Evolutionary conservation across 1,139 yeast species (phyloP), one percentile per base, ranked within the genome.

Genomic region (Scheffersomyces titani): DNA sequence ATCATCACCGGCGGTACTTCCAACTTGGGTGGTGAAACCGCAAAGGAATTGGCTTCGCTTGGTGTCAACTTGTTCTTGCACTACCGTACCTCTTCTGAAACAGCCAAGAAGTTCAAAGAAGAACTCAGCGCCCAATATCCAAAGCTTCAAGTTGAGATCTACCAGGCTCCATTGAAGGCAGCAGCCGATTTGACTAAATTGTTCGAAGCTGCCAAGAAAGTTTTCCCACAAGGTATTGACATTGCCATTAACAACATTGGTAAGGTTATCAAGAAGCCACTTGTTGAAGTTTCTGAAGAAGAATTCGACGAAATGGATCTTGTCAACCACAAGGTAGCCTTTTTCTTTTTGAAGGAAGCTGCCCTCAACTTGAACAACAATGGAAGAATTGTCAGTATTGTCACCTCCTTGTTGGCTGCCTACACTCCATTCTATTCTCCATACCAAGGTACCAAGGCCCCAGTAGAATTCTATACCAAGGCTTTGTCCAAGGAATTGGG

Each of bases 211-310:
- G 77, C 78, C 50, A 67, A 72, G 52, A 66, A 71, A 50, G 77
- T 82, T 56, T 80, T 79, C 53, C 84, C 84, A 22, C 63, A 70
- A n/a, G 76, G 77, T 13, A 74, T 84, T 61, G 89, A 87, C 63
- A 78, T 85, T 68, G 91, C 90, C 36, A 77, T 87, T 62, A 86
- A 86, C 73, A 86, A 85, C 61, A 87, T 86, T 46, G 91, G 91
- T 54, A 82, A 73, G 77, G 90, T 87, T 44, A 74, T 87, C 69
- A 86, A 87, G 76, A 87, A 87, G 65, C 83, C 86, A 53, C 65
- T 85, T 56, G 72, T 70, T 51, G 85, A 85, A 16, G 72, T 80
- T 56, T 60, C 82, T 19, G 82, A 83, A 59, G 76, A 72, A 46
- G 90, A 87, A 65, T 87, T 76, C 65, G 88, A 84, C 61, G 58